Base-by-base conservation (phyloP, 2,329 filamentous ascomycete species). In the Sordariomycetes sp. region DNA sequence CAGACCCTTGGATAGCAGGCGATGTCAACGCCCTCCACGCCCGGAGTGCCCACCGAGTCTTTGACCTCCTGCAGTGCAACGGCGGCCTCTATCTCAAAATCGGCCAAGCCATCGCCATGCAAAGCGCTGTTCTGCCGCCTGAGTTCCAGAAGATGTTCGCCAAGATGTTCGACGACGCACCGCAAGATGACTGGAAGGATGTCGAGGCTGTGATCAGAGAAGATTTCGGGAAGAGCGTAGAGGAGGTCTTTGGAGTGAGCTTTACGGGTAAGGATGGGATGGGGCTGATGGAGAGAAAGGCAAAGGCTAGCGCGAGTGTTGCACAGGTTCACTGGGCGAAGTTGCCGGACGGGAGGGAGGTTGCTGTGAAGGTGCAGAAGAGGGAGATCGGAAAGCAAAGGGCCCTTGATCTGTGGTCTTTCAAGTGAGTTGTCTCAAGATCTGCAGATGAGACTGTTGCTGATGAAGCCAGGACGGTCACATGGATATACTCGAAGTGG, bases 61-160 rank as follows among this genome's bases (percentile, higher is more conserved):
- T 86, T 40, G 70, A 90, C 20, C 63, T 98, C 41, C 68, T 96
- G 44, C 73, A 85, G 18, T 66, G 75, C 36, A 98, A 98, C 68
- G 90, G 92, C 39, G 92, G 92, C 0, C 61, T 98, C 14, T 98
- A 96, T 53, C 69, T 96, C 52, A 98, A 98, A 70, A 95, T 98
- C 38, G 92, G 92, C 1, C 92, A 98, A 66, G 92, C 92, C 5
- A 90, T 98, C 45, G 92, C 90, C 11, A 96, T 96, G 92, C 92
- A 98, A 67, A 90, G 84, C 45, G 90, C 90, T 0, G 79, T 96
- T 18, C 63, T 98, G 41, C 92, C 92, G 18, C 85, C 88, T 0
- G 87, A 94, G 58, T 96, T 96, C 48, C 87, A 94, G 64, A 79
- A 81, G 50, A 96, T 95, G 87, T 98, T 98, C 53, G 70, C 82